phyloP scores from a whole-genome alignment of 164 flowering plant species.

The Annona squamosa region DNA sequence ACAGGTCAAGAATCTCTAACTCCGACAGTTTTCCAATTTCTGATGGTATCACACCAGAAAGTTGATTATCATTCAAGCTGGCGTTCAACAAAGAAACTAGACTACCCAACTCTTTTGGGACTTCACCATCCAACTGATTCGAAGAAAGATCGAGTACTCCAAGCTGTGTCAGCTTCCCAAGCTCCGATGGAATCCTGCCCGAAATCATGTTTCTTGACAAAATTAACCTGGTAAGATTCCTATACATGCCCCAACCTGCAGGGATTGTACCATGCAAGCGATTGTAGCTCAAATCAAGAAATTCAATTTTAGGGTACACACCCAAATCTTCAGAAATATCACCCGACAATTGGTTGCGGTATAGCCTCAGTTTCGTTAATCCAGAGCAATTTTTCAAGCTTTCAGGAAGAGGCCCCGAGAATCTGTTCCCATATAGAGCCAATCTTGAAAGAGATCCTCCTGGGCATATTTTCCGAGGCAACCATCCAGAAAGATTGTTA shows the following conservation, averaged over 20 bases:
- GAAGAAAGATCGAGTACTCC: conserved; percentile 3
- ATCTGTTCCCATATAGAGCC: conserved; percentile 9
- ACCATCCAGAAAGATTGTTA: conserved; percentile 19
- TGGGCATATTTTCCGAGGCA: conserved; percentile 15
- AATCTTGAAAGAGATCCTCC: conserved; percentile 13
- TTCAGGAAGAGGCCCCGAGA: conserved; percentile 22
- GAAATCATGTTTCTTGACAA: conserved; percentile 1
- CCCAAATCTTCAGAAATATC: conserved; percentile 18
- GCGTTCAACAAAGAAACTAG: background rate
- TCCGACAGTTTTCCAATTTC: conserved; percentile 1
- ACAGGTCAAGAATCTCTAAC: conserved; percentile 1
- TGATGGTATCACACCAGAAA: background rate
- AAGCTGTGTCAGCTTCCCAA: background rate
- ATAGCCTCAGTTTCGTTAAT: conserved; percentile 17
- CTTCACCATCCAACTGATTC: conserved; percentile 4
- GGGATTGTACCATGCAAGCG: conserved; percentile 4
- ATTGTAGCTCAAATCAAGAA: conserved; percentile 1
- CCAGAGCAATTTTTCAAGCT: conserved; percentile 19
- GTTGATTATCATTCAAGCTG: background rate
- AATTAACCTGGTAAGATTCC: background rate
- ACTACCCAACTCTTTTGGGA: background rate
- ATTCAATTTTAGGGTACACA: conserved; percentile 12
- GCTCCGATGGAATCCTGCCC: conserved; percentile 1
- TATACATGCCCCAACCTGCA: background rate
- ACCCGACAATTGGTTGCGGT: conserved; percentile 14